phyloP scores from a whole-genome alignment of 768 basidiomycete species.

The Ramaria sp. region DNA sequence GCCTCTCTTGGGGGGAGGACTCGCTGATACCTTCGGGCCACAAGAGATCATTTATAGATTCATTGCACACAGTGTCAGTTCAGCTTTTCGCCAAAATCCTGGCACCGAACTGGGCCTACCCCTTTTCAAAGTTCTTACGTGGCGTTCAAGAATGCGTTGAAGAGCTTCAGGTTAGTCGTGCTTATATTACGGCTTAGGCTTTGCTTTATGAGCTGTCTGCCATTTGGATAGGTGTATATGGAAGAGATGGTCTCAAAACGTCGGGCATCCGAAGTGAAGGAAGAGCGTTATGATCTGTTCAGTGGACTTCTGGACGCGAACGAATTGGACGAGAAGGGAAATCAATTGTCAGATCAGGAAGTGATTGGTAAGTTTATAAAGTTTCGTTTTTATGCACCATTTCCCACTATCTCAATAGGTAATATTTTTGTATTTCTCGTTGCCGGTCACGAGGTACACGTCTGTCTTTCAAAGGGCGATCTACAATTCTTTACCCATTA shows the following conservation, averaged over 20 bases:
- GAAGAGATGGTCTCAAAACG: conserved; percentile 42
- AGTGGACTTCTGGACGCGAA: conserved; percentile 41
- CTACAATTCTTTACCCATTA: not conserved
- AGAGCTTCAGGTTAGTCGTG: conserved; percentile 19
- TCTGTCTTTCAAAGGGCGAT: not conserved
- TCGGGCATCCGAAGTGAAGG: conserved; percentile 20
- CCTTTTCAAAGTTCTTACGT: conserved; percentile 23
- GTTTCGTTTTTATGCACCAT: not conserved
- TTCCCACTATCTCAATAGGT: not conserved
- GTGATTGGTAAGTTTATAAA: conserved; percentile 21
- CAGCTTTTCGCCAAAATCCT: conserved; percentile 27
- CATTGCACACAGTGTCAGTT: conserved; percentile 32
- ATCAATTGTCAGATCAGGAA: conserved; percentile 32
- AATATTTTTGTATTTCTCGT: conserved; percentile 14
- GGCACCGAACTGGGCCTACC: conserved; percentile 30
- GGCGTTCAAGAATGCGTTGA: conserved; percentile 16
- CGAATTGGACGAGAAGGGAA: conserved; percentile 22
- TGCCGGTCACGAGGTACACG: conserved; percentile 17
- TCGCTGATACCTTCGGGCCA: conserved; percentile 32
- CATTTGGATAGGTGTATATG: conserved; percentile 31
- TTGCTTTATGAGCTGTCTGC: not conserved
- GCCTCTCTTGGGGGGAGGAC: conserved; percentile 37
- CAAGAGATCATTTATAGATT: conserved; percentile 35
- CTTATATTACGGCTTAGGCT: not conserved
- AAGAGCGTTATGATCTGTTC: conserved; percentile 39